A percentile compares a stretch with the other conserved stretches of the same genome.
Evolutionary conservation across 257 asterid species (phyloP).

Genomic region (Nicotiana tabacum): DNA sequence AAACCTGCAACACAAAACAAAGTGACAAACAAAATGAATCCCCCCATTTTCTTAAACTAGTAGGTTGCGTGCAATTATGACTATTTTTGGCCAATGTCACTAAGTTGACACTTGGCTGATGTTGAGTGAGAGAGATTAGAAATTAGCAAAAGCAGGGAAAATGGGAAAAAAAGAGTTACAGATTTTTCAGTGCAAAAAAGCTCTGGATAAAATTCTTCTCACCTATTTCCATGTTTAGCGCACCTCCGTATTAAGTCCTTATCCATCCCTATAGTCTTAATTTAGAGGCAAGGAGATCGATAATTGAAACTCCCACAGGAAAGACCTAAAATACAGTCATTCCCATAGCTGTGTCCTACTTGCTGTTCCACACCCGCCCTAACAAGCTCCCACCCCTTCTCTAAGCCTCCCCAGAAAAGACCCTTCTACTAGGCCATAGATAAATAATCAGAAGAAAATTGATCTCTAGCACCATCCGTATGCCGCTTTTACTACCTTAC

Average conservation of each 20-base stretch:
- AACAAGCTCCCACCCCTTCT: not conserved
- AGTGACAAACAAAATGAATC: not conserved
- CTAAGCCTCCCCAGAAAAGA: not conserved
- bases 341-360: not conserved
- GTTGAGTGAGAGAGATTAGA: too few relatives aligned
- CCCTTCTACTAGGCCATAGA: not conserved
- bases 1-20: not conserved
- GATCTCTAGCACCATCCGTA: not conserved
- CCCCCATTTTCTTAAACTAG: not conserved
- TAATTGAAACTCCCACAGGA: not conserved
- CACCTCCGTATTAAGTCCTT: not conserved
- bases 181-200: not conserved
- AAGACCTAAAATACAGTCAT: not conserved
- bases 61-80: not conserved
- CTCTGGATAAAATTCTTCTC: not conserved
- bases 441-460: not conserved
- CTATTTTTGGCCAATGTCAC: not conserved
- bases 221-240: not conserved
- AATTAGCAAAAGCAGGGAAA: not conserved
- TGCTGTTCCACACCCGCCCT: not conserved
- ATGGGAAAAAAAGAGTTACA: not conserved
- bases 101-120: not conserved
- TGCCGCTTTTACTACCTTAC: not conserved
- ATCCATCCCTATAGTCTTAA: not conserved
- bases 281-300: not conserved